phyloP scores from a whole-genome alignment of 73 alveolate genomes.

The Paramecium caudatum region DNA sequence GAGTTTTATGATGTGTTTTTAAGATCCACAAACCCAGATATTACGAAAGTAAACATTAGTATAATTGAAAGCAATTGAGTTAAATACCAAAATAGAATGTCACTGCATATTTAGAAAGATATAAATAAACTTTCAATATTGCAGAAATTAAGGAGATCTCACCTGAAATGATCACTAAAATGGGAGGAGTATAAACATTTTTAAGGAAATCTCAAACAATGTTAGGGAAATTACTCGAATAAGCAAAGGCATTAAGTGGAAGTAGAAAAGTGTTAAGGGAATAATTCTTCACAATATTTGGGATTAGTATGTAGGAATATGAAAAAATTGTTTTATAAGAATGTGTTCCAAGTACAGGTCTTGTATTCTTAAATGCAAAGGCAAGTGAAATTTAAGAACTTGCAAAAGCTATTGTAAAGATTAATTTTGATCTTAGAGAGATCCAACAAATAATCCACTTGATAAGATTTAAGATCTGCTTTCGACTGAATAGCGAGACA shows the following conservation, averaged over 20 bases:
- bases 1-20: conserved; percentile 32
- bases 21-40: conserved; percentile 26
- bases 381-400: not conserved
- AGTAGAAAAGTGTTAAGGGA: conserved; percentile 32
- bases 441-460: not conserved
- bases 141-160: not conserved
- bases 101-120: conserved; percentile 2
- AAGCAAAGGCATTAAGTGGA: not conserved
- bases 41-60: not conserved
- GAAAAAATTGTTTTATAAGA: not conserved
- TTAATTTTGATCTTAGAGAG: not conserved
- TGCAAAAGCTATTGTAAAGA: not conserved
- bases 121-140: not conserved
- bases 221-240: not conserved
- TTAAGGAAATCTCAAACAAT: not conserved
- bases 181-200: conserved; percentile 4
- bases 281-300: not conserved
- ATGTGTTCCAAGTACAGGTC: not conserved
- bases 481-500: conserved; percentile 45
- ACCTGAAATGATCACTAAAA: conserved; percentile 22
- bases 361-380: not conserved
- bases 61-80: not conserved
- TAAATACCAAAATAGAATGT: conserved; percentile 22
- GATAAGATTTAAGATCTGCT: conserved; percentile 40
- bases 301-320: not conserved